Evolutionary conservation across 148 eudicot species (phyloP).

Genomic region (Chenopodium formosanum): DNA sequence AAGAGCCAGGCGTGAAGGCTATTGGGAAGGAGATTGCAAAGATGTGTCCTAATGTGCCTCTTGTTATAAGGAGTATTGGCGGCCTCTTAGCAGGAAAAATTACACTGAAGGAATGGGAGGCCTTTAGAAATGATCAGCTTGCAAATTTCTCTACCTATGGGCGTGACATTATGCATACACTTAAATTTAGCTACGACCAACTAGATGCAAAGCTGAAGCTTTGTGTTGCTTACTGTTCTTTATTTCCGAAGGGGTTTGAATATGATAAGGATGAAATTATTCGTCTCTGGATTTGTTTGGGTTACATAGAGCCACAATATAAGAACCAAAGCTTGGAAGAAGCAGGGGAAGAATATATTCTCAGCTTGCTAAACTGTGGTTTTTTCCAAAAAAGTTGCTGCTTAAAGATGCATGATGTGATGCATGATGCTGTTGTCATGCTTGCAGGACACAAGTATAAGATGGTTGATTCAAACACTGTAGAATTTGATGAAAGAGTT

Average conservation of each 20-base stretch:
- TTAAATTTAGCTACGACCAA: neutral
- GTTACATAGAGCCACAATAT: neutral
- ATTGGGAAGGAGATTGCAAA: slow-evolving; percentile 1
- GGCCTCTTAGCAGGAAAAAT: neutral
- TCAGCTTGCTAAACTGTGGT: neutral
- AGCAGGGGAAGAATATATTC: neutral
- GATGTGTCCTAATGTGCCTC: slow-evolving; percentile 9
- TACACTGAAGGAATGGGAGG: neutral
- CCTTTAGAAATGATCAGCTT: slow-evolving; percentile 3
- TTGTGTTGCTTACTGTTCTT: slow-evolving; percentile 2
- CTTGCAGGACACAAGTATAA: neutral
- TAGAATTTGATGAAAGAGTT: neutral
- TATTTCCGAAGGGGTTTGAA: neutral
- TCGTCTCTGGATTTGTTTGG: slow-evolving; percentile 11
- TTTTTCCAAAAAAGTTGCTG: neutral
- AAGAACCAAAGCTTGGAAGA: slow-evolving; percentile 11
- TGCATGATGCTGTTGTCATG: neutral
- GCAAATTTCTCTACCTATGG: slow-evolving; percentile 2
- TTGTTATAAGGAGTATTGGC: slow-evolving; percentile 1
- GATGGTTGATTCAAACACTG: neutral
- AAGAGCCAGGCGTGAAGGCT: neutral
- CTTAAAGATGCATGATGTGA: neutral
- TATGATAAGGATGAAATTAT: neutral
- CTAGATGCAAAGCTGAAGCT: neutral
- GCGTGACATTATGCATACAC: neutral